phyloP scores from a whole-genome alignment of 1,284 basidiomycete species.

The Trametes polyzona region DNA sequence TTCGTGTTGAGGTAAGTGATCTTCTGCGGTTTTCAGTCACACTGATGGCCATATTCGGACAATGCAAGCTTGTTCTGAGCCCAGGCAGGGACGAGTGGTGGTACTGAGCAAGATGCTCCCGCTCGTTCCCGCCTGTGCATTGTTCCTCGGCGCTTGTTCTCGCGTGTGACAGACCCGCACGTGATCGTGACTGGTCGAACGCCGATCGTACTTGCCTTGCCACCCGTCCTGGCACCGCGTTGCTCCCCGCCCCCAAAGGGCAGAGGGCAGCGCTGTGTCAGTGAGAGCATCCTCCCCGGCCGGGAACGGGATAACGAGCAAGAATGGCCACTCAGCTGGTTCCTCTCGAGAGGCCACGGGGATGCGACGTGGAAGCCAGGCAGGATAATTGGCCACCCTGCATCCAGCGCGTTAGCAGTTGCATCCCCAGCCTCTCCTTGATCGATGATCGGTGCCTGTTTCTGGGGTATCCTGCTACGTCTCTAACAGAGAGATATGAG shows the following conservation, averaged over 20 bases:
- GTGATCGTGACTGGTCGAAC: conserved; percentile 4
- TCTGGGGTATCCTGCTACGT: neutral
- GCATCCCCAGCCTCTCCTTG: neutral
- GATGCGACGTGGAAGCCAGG: too few relatives aligned
- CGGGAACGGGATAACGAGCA: too few relatives aligned
- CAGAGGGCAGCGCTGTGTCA: too few relatives aligned
- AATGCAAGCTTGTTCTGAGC: neutral
- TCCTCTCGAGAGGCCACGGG: too few relatives aligned
- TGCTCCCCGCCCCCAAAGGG: too few relatives aligned
- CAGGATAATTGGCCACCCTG: too few relatives aligned
- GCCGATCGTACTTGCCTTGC: neutral
- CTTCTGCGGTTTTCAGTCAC: conserved; percentile 1
- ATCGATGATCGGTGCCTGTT: conserved; percentile 7
- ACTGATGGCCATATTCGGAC: neutral
- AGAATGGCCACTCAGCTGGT: too few relatives aligned
- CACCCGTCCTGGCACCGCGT: neutral
- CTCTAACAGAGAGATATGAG: neutral
- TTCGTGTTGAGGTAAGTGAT: neutral
- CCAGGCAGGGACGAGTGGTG: conserved; percentile 13
- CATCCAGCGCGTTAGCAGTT: too few relatives aligned
- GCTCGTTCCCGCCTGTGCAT: neutral
- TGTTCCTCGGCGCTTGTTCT: conserved; percentile 7
- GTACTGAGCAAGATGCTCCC: neutral
- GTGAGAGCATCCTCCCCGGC: too few relatives aligned
- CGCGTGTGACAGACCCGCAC: conserved; percentile 4